Percentiles rank a stretch among this genome's conserved stretches.
Evolutionary conservation across 306 rosid species (phyloP).

Genomic region (Ceratonia siliqua): DNA sequence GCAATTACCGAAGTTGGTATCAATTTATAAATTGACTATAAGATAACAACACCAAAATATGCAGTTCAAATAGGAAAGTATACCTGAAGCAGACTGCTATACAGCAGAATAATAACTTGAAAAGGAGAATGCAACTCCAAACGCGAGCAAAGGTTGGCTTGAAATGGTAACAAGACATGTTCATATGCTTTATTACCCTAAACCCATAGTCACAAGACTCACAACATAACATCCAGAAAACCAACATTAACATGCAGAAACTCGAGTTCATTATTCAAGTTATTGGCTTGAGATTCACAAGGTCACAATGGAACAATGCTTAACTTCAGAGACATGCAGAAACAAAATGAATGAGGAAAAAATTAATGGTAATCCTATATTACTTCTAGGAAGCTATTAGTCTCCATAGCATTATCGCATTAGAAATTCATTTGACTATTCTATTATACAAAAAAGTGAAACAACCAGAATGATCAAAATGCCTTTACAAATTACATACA

Average conservation of each 20-base stretch:
- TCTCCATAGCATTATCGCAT: not conserved
- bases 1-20: conserved; percentile 2
- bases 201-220: not conserved
- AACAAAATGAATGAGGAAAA: not conserved
- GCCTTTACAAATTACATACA: not conserved
- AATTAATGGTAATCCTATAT: not conserved
- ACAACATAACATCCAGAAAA: conserved; percentile 1
- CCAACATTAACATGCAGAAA: conserved; percentile 21
- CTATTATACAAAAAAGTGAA: not conserved
- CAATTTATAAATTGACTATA: conserved; percentile 6
- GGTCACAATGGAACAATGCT: conserved; percentile 9
- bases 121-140: conserved; percentile 3
- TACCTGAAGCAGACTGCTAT: conserved; percentile 1
- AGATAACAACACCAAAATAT: conserved; percentile 16
- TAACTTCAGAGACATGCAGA: conserved; percentile 13
- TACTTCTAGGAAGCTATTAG: not conserved
- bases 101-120: conserved; percentile 2
- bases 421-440: not conserved
- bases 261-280: not conserved
- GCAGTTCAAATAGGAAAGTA: not conserved
- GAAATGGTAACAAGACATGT: conserved; percentile 10
- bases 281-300: not conserved
- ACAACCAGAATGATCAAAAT: conserved; percentile 9
- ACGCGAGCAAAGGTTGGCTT: conserved; percentile 7
- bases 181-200: not conserved